Base-by-base conservation (phyloP, 495 filamentous ascomycete genomes). In the Podospora australis region DNA sequence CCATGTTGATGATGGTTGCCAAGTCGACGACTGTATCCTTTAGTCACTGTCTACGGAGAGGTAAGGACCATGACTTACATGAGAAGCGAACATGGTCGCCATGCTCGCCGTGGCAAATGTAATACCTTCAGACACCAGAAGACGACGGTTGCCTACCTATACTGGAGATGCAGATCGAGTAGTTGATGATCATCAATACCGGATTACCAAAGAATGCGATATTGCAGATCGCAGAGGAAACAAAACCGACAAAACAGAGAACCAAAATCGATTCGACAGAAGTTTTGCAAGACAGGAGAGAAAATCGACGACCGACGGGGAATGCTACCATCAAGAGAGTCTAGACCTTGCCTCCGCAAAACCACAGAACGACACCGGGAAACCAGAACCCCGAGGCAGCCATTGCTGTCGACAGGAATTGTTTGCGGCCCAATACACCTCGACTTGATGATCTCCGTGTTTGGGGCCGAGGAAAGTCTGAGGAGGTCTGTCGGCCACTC, bases 1-100 rank as follows among this genome's bases (percentile, higher is more conserved):
- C 50, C 50, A 53, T 48, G 50, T 53, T 39, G 44, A 17, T 4
- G 44, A 47, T 39, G 39, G 26, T 25, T 53, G 50, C 38, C 29
- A 43, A 2, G 44, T 48, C 6, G 45, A 43, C n/a, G 49, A 34
- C 49, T 52, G 23, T 13, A 3, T 1, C 6, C 11, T 44, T 53
- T 10, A 53, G 39, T 26, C 10, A 24, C 2, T 36, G 44, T 34
- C 14, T 21, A 21, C 14, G n/a, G 2, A 19, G 10, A 7, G 16
- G 26, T 9, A 14, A 36, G 20, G 10, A 20, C 5, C 16, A n/a
- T 23, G 1, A 16, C 44, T 39, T 39, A 47, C 44, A 47, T 47
- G 30, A 14, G 32, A 24, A 2, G 32, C 32, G 26, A 39, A 36
- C 32, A 38, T n/a, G 2, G 32, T 25, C 7, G 44, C 10, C 30